Base-by-base conservation (phyloP, 768 basidiomycete genomes). In the Calocera cornea region DNA sequence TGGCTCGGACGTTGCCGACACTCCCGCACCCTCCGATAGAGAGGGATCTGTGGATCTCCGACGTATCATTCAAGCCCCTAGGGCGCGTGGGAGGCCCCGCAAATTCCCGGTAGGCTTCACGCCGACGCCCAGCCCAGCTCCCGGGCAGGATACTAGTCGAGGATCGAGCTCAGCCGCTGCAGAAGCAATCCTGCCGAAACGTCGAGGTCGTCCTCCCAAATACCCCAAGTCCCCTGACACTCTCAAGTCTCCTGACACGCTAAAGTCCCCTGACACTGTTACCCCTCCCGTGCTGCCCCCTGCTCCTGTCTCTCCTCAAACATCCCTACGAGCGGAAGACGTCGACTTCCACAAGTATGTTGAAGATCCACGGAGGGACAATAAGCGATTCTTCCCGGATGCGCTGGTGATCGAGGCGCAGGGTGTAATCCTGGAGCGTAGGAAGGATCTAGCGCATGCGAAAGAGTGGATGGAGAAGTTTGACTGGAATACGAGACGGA, bases 391-490 rank as follows among this genome's bases (percentile, higher is more conserved):
- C 54, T 60, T 29, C 44, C 27, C 44, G 22, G 66, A 68, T 44
- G 63, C 49, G 2, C 68, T 75, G 74, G 75, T 77, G 65, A 73
- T 76, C 65, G 72, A 72, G 40, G 75, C 75, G 41, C 76, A 77
- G 66, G 75, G 76, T 67, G 73, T 72, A n/a, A 75, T 76, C 64
- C 67, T 76, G 65, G 66, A 75, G 54, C 36, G 67, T 2, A 70
- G 73, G 33, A 74, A 74, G 64, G 65, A 65, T 19, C 19, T 60
- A 27, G 54, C 24, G 31, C 54, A 60, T 8, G 54, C 27, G 54
- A 27, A 22, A 31, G 14, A 60, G 27, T 60, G 54, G 54, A 60
- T 60, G 11, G 54, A 60, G 54, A 5, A 27, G 31, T 60, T 60
- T 19, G 54, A 60, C 54, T 60, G 54, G 54, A 60, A 60, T 33